Evolutionary conservation across 257 asterid genomes (phyloP), one percentile per base, ranked within the genome.

Genomic region (Lithospermum erythrorhizon): DNA sequence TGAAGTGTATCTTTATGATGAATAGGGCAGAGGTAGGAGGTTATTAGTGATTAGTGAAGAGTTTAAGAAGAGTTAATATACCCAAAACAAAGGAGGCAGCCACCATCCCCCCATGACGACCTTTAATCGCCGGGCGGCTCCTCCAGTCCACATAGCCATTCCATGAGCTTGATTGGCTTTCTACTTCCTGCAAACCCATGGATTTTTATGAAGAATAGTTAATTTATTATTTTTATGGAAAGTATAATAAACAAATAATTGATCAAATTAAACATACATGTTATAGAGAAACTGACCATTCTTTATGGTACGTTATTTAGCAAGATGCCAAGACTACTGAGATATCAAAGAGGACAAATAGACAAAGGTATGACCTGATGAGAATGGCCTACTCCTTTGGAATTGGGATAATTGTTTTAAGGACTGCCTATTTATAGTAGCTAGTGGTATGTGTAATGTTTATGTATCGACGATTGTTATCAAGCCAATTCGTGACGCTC

Each of bases 41-140:
- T 24, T 2, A 24, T 2, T 24, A 4, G 27, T 24, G 1, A 48
- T 0, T 6, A n/a, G n/a, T n/a, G n/a, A n/a, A n/a, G n/a, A n/a
- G n/a, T n/a, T n/a, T n/a, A n/a, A n/a, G n/a, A n/a, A n/a, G n/a
- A 3, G 22, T 53, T 6, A 3, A 1, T 20, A 66, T 63, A 87
- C 97, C 95, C 73, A 90, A 68, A 68, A 90, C 97, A 57, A 90
- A 90, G 59, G 90, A 82, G 54, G 96, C 87, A 35, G 96, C 95
- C 35, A 79, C 56, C 89, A 90, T 81, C 76, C 96, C 97, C 17
- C 95, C 97, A 72, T 87, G 97, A 11, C 67, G 69, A 77, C 61
- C 73, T 76, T 73, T 70, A 6, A 75, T 9, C 18, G 96, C 91
- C n/a, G 90, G 82, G 63, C 19, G 83, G n/a, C 87, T 85, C 56